Evolutionary conservation across 768 basidiomycete genomes (phyloP), one percentile per base, ranked within the genome.

Genomic region (Aureoboletus auriporus): DNA sequence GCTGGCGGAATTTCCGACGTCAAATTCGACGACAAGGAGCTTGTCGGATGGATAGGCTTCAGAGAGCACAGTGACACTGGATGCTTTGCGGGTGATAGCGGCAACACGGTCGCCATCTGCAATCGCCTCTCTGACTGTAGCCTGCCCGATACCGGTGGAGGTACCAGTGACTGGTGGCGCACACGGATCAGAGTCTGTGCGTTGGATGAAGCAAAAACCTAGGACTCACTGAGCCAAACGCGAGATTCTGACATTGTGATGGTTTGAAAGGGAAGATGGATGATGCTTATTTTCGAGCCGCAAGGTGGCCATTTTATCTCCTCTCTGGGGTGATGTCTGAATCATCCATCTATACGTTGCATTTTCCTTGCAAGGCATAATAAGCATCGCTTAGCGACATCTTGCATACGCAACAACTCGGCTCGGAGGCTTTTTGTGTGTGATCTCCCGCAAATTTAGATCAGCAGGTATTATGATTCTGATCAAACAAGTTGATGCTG

Each of bases 61-160:
- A 1, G 45, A 2, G 23, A 68, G 58, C 9, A 47, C 52, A 3
- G 53, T 16, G 26, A 66, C 33, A n/a, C 54, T 40, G 12, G 55
- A 54, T 2, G 58, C 57, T 42, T 58, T 64, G 50, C 58, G 64
- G 0, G 62, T 54, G 23, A 67, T 56, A 9, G 61, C 66, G 5
- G 66, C 57, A 6, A 59, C 59, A 37, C 62, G 57, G 39, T 67
- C 66, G 3, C 65, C 66, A 12, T 49, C 51, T 9, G 51, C 49
- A 5, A 66, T 55, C 9, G 53, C 63, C 1, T 65, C 54, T 17
- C 57, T 65, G 17, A 63, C 62, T 14, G 67, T 55, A 11, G 54
- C 46, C 14, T 63, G 63, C 3, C 75, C 73, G 31, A 76, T 68
- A 14, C 74, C 72, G 1, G 69, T 50, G 1, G 70, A 71, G 4